Evolutionary conservation across 1,284 basidiomycete genomes (phyloP).

Genomic region (Ustilago cynodontis): DNA sequence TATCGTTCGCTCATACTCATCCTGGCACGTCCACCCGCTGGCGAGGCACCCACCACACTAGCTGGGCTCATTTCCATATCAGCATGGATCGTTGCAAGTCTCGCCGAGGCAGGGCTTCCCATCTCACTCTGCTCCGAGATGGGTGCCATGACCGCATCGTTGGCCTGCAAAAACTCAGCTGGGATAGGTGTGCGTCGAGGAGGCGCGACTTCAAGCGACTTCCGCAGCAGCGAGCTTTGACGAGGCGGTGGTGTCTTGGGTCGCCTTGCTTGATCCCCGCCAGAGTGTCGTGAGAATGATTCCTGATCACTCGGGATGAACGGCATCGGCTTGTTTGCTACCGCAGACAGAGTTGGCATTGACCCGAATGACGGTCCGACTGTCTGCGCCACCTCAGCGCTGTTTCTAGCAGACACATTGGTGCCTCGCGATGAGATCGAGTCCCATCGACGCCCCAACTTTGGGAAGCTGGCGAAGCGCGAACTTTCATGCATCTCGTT

Average conservation of each 20-base stretch:
- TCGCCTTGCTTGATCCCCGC: neutral
- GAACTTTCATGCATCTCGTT: slow-evolving; percentile 26
- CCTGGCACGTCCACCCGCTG: slow-evolving; percentile 11
- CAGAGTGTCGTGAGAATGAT: neutral
- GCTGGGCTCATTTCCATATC: slow-evolving; percentile 39
- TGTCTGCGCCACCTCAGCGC: slow-evolving; percentile 23
- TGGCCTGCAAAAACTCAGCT: slow-evolving; percentile 24
- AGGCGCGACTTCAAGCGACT: slow-evolving; percentile 13
- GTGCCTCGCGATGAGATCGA: slow-evolving; percentile 51
- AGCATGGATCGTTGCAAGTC: slow-evolving; percentile 3
- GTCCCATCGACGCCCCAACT: slow-evolving; percentile 40
- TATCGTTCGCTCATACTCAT: slow-evolving; percentile 53
- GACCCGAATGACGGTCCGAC: slow-evolving; percentile 4
- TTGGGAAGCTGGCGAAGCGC: slow-evolving; percentile 29
- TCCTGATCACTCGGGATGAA: slow-evolving; percentile 6
- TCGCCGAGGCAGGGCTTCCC: slow-evolving; percentile 33
- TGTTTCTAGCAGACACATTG: slow-evolving; percentile 30
- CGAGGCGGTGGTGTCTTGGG: slow-evolving; percentile 35
- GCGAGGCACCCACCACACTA: slow-evolving; percentile 14
- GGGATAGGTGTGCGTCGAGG: slow-evolving; percentile 20
- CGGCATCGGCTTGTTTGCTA: slow-evolving; percentile 18
- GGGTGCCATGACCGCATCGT: slow-evolving; percentile 34
- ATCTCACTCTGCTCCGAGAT: slow-evolving; percentile 49
- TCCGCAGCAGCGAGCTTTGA: slow-evolving; percentile 39
- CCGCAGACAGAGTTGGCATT: slow-evolving; percentile 9